Conservation (phyloP, 768 basidiomycete species). For the Mycena galericulata region DNA sequence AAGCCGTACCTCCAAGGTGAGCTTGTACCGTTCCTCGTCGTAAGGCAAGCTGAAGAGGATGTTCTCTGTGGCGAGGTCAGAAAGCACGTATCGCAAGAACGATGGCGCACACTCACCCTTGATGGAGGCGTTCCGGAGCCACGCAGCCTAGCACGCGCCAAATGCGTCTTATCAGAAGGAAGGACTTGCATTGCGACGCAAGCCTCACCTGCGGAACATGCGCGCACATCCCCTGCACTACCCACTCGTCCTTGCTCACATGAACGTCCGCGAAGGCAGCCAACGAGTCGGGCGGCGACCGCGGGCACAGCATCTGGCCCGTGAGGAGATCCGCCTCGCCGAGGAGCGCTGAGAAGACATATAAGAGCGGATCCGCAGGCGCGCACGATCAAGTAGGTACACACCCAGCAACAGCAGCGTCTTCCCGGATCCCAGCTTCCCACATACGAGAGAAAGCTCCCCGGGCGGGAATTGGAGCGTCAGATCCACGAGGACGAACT, state of each 20-base stretch:
- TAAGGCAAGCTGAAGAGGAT: slow-evolving; percentile 86
- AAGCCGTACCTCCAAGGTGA: slow-evolving; percentile 84
- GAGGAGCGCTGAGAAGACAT: slow-evolving; percentile 68
- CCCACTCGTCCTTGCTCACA: slow-evolving; percentile 60
- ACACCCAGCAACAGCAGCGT: slow-evolving; percentile 79
- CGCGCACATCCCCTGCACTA: slow-evolving; percentile 66
- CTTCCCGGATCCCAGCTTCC: slow-evolving; percentile 91
- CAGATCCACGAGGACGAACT: slow-evolving; percentile 84
- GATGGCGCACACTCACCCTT: slow-evolving; percentile 57
- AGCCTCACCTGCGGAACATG: slow-evolving; percentile 67
- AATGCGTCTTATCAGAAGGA: neutral
- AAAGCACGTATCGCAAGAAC: no score
- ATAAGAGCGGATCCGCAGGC: no score
- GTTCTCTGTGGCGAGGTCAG: slow-evolving; percentile 57
- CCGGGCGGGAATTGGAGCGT: slow-evolving; percentile 82
- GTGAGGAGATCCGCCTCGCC: slow-evolving; percentile 75
- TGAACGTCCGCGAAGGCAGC: slow-evolving; percentile 45
- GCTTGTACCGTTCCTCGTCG: slow-evolving; percentile 76
- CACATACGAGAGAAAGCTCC: slow-evolving; percentile 87
- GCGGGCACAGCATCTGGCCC: slow-evolving; percentile 70
- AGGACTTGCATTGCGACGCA: no score
- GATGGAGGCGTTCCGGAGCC: slow-evolving; percentile 80
- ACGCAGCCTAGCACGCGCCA: slow-evolving; percentile 54
- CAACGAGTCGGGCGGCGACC: slow-evolving; percentile 69
- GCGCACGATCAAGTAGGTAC: slow-evolving; percentile 1